phyloP scores from a whole-genome alignment of 768 basidiomycete genomes.

The Leucocoprinus leucothites region DNA sequence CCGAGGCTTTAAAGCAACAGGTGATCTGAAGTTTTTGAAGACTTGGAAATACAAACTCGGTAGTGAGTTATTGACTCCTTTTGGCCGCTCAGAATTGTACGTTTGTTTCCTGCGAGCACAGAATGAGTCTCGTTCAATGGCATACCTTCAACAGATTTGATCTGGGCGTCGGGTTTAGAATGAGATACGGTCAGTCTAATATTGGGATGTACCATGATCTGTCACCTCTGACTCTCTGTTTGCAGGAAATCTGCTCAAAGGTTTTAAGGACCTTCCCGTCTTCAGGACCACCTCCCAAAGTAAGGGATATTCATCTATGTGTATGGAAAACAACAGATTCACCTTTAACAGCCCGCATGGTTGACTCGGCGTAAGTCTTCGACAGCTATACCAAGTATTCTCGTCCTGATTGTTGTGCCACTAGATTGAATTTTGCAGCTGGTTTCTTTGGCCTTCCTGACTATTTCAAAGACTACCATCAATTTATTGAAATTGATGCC shows the following conservation, averaged over 20 bases:
- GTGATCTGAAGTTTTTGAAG: conserved; percentile 61
- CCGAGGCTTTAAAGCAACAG: conserved; percentile 47
- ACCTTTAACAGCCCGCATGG: conserved; percentile 42
- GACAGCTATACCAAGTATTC: neutral
- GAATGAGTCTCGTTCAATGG: neutral
- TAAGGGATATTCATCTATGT: conserved; percentile 15
- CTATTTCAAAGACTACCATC: conserved; percentile 52
- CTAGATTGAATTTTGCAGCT: conserved; percentile 42
- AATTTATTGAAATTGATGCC: conserved; percentile 65
- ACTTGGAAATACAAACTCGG: conserved; percentile 79
- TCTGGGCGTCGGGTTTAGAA: conserved; percentile 53
- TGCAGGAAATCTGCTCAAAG: conserved; percentile 32
- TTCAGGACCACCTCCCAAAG: conserved; percentile 62
- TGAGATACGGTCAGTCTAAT: conserved; percentile 52
- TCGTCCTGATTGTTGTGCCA: too few species aligned
- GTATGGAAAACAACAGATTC: conserved; percentile 8
- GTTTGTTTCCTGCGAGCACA: neutral
- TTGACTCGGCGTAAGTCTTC: conserved; percentile 40
- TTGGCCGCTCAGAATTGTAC: conserved; percentile 69
- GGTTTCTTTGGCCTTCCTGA: conserved; percentile 59
- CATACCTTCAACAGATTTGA: conserved; percentile 28
- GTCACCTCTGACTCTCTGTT: neutral
- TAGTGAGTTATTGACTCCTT: conserved; percentile 71
- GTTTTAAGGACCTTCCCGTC: conserved; percentile 49
- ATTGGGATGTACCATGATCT: neutral